Evolutionary conservation across 176 grass and related monocot genomes (phyloP).

Genomic region (Paspalum notatum): DNA sequence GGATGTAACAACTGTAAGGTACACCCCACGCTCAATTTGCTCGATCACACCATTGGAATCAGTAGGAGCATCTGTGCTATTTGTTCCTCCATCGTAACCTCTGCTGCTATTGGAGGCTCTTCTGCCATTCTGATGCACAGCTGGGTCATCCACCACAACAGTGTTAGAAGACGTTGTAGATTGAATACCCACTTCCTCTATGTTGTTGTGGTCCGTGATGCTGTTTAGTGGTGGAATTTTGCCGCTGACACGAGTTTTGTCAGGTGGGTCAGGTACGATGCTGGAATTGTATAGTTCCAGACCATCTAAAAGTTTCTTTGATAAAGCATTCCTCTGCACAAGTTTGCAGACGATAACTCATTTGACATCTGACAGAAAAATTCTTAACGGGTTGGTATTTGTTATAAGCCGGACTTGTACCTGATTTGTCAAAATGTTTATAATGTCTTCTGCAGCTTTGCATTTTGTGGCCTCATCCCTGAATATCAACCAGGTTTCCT

Average conservation of each 20-base stretch:
- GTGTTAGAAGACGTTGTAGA: neutral
- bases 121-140: constrained; percentile 27
- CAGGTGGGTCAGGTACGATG: constrained; percentile 42
- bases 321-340: constrained; percentile 69
- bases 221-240: constrained; percentile 29
- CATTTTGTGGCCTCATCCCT: constrained; percentile 85
- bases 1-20: constrained; percentile 64
- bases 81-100: constrained; percentile 24
- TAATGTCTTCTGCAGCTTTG: constrained; percentile 86
- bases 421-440: constrained; percentile 87
- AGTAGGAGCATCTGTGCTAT: constrained; percentile 32
- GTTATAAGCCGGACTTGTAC: constrained; percentile 46
- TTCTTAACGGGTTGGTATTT: neutral
- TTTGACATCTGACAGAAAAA: neutral
- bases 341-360: neutral
- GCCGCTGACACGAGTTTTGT: constrained; percentile 19
- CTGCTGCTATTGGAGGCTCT: constrained; percentile 35
- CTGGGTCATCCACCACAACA: neutral
- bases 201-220: constrained; percentile 24
- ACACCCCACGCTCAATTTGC: constrained; percentile 81
- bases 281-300: constrained; percentile 24
- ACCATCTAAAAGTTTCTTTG: constrained; percentile 48
- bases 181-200: constrained; percentile 20
- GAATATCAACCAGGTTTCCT: constrained; percentile 75
- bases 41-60: constrained; percentile 52